Percentiles rank a stretch among this genome's conserved stretches.
Evolutionary conservation across 75 land plant species (phyloP).

Genomic region (Sequoia sempervirens): DNA sequence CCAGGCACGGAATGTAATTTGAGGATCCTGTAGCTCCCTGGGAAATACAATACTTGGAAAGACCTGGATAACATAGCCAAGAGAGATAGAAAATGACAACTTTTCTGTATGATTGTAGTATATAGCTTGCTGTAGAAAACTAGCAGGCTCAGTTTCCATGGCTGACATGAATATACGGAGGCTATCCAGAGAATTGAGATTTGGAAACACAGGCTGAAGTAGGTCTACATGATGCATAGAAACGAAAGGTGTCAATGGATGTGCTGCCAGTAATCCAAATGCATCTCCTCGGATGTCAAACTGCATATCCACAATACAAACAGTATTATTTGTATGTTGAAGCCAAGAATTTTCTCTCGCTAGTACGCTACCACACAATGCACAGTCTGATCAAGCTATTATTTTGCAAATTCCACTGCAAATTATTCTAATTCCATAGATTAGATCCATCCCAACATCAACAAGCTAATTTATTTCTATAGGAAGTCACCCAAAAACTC

Average conservation of each 20-base stretch:
- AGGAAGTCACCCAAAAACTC: not conserved
- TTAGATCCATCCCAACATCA: not conserved
- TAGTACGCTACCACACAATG: not conserved
- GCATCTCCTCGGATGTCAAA: conserved; percentile 71
- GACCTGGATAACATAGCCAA: conserved; percentile 80
- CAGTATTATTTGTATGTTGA: not conserved
- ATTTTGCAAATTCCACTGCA: not conserved
- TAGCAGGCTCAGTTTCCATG: conserved; percentile 43
- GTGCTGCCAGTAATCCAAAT: conserved; percentile 70
- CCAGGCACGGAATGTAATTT: conserved; percentile 10
- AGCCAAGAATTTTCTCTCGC: not conserved
- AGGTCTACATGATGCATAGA: conserved; percentile 83
- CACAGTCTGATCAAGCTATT: not conserved
- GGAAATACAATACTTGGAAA: conserved; percentile 42
- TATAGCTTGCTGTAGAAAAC: conserved; percentile 75
- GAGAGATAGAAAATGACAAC: conserved; percentile 72
- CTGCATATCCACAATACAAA: conserved; percentile 26
- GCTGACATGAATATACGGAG: conserved; percentile 55
- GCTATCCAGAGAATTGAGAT: conserved; percentile 25
- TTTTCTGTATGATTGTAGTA: conserved; percentile 57
- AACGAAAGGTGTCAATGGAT: conserved; percentile 71
- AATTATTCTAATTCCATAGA: not conserved
- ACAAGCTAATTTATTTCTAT: not conserved
- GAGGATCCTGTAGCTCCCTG: conserved; percentile 9
- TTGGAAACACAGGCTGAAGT: conserved; percentile 68